These are phyloP conservation scores for Selaginella tamariscina DNA, from an alignment of 75 land plant genomes.

Conservation along the genomic window DNA sequence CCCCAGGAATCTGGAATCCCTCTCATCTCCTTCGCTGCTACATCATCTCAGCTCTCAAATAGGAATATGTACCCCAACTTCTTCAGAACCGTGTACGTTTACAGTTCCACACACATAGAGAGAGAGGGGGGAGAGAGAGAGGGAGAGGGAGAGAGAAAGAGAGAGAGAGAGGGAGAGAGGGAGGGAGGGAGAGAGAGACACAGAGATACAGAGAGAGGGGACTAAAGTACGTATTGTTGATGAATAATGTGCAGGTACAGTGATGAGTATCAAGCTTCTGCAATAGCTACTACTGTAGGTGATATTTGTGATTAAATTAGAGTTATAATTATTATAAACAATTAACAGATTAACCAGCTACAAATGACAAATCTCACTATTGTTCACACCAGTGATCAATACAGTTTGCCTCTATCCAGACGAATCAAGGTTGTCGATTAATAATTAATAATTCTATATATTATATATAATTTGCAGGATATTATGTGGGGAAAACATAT, in stretches of 20 bases:
- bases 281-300: not conserved
- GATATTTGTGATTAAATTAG: conserved; percentile 1
- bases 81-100: conserved; percentile 30
- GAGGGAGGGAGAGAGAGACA: conserved; percentile 1
- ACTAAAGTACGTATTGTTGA: not conserved
- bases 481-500: not conserved
- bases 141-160: conserved; percentile 12
- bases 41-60: conserved; percentile 19
- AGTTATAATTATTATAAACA: conserved; percentile 14
- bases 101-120: not conserved
- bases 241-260: not conserved
- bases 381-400: not conserved
- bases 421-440: not conserved
- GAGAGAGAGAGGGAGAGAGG: conserved; percentile 11
- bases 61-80: conserved; percentile 19
- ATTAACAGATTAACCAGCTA: conserved; percentile 4
- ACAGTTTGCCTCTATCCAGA: not conserved
- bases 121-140: no score
- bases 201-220: not conserved
- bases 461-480: no score
- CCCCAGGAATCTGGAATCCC: conserved; percentile 1
- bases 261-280: not conserved
- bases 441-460: no score
- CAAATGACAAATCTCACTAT: not conserved
- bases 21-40: conserved; percentile 32